Evolutionary conservation across 2,329 filamentous ascomycete species (phyloP).

Genomic region (Lecanicillium sp.): DNA sequence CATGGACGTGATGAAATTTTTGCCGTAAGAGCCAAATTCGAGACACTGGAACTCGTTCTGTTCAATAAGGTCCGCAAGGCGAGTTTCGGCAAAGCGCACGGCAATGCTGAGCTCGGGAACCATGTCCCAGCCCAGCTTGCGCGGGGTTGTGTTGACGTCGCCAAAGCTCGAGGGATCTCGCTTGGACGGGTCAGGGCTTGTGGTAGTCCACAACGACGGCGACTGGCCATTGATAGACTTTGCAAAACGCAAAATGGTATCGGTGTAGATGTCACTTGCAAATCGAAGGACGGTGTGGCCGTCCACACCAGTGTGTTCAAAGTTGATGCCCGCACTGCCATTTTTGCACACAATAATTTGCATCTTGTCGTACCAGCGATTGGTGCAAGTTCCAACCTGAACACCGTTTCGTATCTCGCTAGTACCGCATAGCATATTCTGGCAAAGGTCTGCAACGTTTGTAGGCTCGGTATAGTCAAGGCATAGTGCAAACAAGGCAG

Average conservation of each 20-base stretch:
- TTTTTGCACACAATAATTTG: constrained; percentile 99
- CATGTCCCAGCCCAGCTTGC: constrained; percentile 98
- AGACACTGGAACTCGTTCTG: constrained; percentile 94
- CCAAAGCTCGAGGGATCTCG: constrained; percentile 86
- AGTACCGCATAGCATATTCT: constrained; percentile 96
- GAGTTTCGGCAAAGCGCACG: constrained; percentile 88
- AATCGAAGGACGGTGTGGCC: constrained; percentile 95
- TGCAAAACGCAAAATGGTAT: constrained; percentile 93
- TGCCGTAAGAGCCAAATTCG: constrained; percentile 83
- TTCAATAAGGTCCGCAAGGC: constrained; percentile 86
- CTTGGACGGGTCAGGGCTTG: constrained; percentile 86
- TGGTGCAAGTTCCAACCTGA: constrained; percentile 95
- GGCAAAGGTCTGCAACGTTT: constrained; percentile 77
- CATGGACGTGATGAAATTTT: constrained; percentile 96
- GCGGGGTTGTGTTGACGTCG: constrained; percentile 85
- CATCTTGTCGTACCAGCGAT: constrained; percentile 98
- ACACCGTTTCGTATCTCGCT: constrained; percentile 87
- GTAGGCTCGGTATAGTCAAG: constrained; percentile 85
- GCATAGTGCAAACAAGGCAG: constrained; percentile 84
- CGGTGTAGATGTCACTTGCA: constrained; percentile 92
- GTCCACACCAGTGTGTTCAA: constrained; percentile 96
- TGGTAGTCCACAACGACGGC: constrained; percentile 83
- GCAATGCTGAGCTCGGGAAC: constrained; percentile 83
- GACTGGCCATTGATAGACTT: constrained; percentile 91
- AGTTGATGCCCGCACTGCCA: constrained; percentile 96